phyloP scores from a whole-genome alignment of 75 land plant genomes.

The Selaginella tamariscina region DNA sequence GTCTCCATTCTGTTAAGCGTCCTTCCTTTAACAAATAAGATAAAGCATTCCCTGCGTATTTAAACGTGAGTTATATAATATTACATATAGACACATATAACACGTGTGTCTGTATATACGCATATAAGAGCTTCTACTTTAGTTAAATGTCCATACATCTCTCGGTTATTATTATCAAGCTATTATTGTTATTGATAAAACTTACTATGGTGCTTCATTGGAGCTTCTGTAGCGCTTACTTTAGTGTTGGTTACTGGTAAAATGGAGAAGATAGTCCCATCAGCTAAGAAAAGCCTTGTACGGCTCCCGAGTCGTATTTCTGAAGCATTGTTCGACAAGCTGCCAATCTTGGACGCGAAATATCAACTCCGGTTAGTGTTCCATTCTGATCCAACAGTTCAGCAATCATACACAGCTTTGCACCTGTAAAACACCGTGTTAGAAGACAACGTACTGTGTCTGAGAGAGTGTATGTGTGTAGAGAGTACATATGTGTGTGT shows the following conservation, averaged over 20 bases:
- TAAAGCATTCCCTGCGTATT: not conserved
- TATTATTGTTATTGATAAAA: too few relatives aligned
- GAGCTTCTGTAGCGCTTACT: constrained; percentile 18
- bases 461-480: too few relatives aligned
- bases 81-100: too few relatives aligned
- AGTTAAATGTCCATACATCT: too few relatives aligned
- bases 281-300: constrained; percentile 84
- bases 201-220: not conserved
- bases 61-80: constrained; percentile 4
- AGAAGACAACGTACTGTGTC: too few relatives aligned
- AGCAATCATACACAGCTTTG: constrained; percentile 84
- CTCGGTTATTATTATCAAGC: too few relatives aligned
- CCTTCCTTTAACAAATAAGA: constrained; percentile 17
- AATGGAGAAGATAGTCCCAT: constrained; percentile 72
- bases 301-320: constrained; percentile 73
- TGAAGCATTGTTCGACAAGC: constrained; percentile 86
- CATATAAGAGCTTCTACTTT: not conserved
- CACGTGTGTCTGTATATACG: too few relatives aligned
- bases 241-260: constrained; percentile 31
- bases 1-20: constrained; percentile 43
- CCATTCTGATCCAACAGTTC: constrained; percentile 63
- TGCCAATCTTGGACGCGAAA: constrained; percentile 76
- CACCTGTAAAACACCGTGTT: constrained; percentile 50
- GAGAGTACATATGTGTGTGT: too few relatives aligned
- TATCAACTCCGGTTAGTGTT: constrained; percentile 84